Conservation (phyloP, 2,329 filamentous ascomycete genomes). For the Colletotrichum spinosum region DNA sequence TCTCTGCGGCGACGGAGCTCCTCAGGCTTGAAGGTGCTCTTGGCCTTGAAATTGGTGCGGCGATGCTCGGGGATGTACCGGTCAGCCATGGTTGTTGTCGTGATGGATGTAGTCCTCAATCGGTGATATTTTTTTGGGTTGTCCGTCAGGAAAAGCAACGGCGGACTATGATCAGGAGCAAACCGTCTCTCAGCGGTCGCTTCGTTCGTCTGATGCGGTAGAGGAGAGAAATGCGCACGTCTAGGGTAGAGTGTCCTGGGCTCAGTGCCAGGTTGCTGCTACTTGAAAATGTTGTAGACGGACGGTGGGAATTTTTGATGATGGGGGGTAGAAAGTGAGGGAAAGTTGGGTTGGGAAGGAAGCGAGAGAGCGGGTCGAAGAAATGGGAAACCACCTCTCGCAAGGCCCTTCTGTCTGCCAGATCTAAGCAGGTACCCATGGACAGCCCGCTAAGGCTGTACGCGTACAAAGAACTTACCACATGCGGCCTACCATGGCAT, state of each 20-base stretch:
- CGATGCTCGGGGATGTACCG: constrained; percentile 99
- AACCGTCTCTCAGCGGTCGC: constrained; percentile 19
- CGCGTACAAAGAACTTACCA: constrained; percentile 24
- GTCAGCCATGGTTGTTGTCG: constrained; percentile 83
- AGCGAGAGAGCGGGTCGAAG: constrained; percentile 36
- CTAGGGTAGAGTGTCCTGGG: constrained; percentile 12
- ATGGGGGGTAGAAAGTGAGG: constrained; percentile 29
- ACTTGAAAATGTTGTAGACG: constrained; percentile 33
- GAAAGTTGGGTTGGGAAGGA: constrained; percentile 29
- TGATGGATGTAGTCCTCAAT: constrained; percentile 21
- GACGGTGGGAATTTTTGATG: constrained; percentile 36
- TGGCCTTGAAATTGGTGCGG: constrained; percentile 99
- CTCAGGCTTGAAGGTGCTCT: constrained; percentile 98
- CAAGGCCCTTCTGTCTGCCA: background rate
- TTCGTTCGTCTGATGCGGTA: constrained; percentile 16
- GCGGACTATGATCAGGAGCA: background rate
- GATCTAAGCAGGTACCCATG: constrained; percentile 17
- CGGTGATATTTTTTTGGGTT: constrained; percentile 18
- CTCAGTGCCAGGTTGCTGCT: constrained; percentile 19
- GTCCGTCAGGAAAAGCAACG: constrained; percentile 24
- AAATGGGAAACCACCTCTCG: constrained; percentile 27
- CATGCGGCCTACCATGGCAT: background rate
- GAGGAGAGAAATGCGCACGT: constrained; percentile 18
- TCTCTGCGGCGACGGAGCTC: constrained; percentile 98
- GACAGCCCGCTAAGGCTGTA: constrained; percentile 17